Evolutionary conservation across 208 protist species (phyloP).

Genomic region (Leishmania amazonensis): DNA sequence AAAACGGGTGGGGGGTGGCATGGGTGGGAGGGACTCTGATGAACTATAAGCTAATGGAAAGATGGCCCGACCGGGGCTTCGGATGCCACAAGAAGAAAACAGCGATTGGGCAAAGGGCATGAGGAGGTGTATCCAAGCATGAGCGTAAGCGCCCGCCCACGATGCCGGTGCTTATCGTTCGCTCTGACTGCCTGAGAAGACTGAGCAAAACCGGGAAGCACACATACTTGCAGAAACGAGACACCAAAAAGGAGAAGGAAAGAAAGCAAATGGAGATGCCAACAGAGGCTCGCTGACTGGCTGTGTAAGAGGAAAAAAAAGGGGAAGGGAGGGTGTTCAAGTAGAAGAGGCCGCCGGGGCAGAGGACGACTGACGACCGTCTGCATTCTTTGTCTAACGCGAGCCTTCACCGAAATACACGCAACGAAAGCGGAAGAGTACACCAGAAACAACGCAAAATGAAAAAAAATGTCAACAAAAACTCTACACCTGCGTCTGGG

Average conservation of each 20-base stretch:
- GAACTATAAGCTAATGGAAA: not conserved
- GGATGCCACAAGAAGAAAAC: not conserved
- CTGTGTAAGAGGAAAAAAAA: not conserved
- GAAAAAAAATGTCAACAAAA: not conserved
- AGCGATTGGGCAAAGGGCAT: not conserved
- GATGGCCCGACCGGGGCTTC: not conserved
- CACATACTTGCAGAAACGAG: not conserved
- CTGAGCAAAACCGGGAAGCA: not conserved
- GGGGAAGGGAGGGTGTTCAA: not conserved
- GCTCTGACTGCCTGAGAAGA: not conserved
- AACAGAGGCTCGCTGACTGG: too few relatives aligned
- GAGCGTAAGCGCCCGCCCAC: not conserved
- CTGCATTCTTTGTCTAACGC: not conserved
- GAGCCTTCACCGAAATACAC: not conserved
- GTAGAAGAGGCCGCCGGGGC: not conserved
- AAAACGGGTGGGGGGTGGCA: not conserved
- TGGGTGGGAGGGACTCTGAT: not conserved
- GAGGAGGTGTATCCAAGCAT: not conserved
- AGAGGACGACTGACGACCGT: not conserved
- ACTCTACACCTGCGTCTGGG: not conserved
- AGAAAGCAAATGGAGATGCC: not conserved
- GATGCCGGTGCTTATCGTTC: not conserved
- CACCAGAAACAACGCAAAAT: not conserved
- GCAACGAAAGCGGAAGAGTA: not conserved
- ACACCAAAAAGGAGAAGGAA: too few relatives aligned